Evolutionary conservation across 2,329 filamentous ascomycete species (phyloP).

Genomic region (Monascus ruber): DNA sequence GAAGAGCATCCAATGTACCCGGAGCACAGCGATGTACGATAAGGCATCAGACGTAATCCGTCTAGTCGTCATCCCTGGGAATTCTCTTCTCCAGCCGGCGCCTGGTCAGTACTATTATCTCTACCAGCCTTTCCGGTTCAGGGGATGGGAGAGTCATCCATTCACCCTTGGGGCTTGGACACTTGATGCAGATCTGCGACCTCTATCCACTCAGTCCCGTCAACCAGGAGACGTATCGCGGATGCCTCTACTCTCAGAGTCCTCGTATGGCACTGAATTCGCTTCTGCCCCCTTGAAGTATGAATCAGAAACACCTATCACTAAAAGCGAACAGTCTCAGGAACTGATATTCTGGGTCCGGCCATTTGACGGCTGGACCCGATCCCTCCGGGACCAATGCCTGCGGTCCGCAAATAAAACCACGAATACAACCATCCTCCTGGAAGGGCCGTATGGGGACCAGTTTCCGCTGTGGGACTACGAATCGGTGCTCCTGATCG

Average conservation of each 20-base stretch:
- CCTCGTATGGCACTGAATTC: not conserved
- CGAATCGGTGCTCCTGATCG: slow-evolving; percentile 43
- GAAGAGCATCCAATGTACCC: slow-evolving; percentile 17
- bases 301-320: slow-evolving; percentile 1
- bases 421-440: slow-evolving; percentile 27
- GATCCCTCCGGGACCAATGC: slow-evolving; percentile 30
- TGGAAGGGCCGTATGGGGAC: slow-evolving; percentile 42
- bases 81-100: slow-evolving; percentile 20
- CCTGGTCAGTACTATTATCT: slow-evolving; percentile 43
- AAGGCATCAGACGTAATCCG: slow-evolving; percentile 35
- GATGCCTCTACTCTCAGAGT: slow-evolving; percentile 15
- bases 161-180: slow-evolving; percentile 34
- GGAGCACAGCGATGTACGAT: slow-evolving; percentile 33
- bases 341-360: slow-evolving; percentile 39
- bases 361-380: slow-evolving; percentile 42
- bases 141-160: slow-evolving; percentile 42
- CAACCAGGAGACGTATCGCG: slow-evolving; percentile 8
- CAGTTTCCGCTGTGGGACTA: slow-evolving; percentile 31
- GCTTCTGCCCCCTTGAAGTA: not conserved
- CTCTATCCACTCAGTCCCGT: not conserved
- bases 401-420: slow-evolving; percentile 12
- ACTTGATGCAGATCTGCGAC: slow-evolving; percentile 5
- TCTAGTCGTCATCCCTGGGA: slow-evolving; percentile 32
- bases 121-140: slow-evolving; percentile 34
- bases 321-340: slow-evolving; percentile 9